A percentile compares a stretch with the other conserved stretches of the same genome.
These are phyloP conservation scores for Dothistroma pini DNA, from an alignment of 2,329 filamentous ascomycete species.

Conservation along the genomic window DNA sequence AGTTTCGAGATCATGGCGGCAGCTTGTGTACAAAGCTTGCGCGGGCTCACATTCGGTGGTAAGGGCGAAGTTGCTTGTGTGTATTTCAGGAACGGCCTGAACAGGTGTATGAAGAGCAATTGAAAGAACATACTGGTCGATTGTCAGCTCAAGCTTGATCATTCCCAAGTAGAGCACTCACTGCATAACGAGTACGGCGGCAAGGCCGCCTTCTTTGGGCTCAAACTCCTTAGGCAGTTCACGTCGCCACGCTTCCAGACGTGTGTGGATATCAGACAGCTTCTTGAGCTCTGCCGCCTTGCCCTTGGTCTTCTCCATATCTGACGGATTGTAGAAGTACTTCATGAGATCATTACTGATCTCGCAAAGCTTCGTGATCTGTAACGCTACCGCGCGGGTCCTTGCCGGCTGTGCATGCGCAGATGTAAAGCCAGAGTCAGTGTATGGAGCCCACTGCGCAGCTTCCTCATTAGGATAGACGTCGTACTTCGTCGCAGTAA, in stretches of 20 bases:
- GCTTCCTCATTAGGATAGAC: slow-evolving; percentile 87
- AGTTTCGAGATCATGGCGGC: slow-evolving; percentile 87
- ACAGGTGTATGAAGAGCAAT: slow-evolving; percentile 90
- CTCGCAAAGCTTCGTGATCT: slow-evolving; percentile 80
- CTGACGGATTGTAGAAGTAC: slow-evolving; percentile 82
- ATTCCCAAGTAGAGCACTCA: slow-evolving; percentile 51
- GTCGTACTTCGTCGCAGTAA: slow-evolving; percentile 83
- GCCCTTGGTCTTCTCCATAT: slow-evolving; percentile 59
- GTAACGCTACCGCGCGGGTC: slow-evolving; percentile 75
- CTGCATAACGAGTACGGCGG: slow-evolving; percentile 81
- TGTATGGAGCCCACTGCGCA: slow-evolving; percentile 82
- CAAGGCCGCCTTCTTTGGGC: slow-evolving; percentile 81
- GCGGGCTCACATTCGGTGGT: slow-evolving; percentile 80
- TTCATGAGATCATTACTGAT: slow-evolving; percentile 88
- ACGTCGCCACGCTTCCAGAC: slow-evolving; percentile 84
- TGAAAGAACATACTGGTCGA: slow-evolving; percentile 91
- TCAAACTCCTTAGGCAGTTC: slow-evolving; percentile 82
- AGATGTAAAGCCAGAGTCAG: slow-evolving; percentile 73
- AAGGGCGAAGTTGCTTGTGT: slow-evolving; percentile 75
- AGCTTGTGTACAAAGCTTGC: slow-evolving; percentile 85
- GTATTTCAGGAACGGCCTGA: slow-evolving; percentile 92
- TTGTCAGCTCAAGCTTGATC: not conserved
- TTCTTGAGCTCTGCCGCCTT: slow-evolving; percentile 87
- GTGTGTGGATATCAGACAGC: slow-evolving; percentile 83
- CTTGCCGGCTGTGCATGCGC: slow-evolving; percentile 73